A percentile compares a stretch with the other conserved stretches of the same genome.
These are phyloP conservation scores for Pseudozyma thailandica DNA, from an alignment of 1,284 basidiomycete species.

Conservation along the genomic window DNA sequence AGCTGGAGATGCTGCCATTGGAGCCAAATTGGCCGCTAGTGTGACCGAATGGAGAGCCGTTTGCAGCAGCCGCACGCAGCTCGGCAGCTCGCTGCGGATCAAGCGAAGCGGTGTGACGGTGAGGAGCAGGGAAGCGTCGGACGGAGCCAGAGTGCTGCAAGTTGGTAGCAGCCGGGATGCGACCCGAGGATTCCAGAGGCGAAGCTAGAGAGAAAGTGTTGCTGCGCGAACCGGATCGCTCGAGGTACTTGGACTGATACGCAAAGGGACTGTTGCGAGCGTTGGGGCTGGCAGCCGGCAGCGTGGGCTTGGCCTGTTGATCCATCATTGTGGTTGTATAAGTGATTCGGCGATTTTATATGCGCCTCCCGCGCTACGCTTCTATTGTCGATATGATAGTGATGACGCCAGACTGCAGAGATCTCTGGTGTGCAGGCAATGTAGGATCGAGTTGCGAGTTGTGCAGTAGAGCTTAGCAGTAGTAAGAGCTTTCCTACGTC, in stretches of 20 bases:
- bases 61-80: conserved; percentile 29
- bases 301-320: conserved; percentile 39
- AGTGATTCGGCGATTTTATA: too few relatives aligned
- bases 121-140: conserved; percentile 54
- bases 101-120: conserved; percentile 58
- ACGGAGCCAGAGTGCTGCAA: conserved; percentile 50
- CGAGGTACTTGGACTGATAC: conserved; percentile 62
- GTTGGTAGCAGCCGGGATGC: conserved; percentile 18
- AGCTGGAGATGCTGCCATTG: conserved; percentile 31
- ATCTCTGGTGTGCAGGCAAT: too few relatives aligned
- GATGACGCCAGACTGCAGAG: too few relatives aligned
- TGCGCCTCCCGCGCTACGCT: too few relatives aligned
- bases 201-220: conserved; percentile 55
- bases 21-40: conserved; percentile 32
- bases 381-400: too few relatives aligned
- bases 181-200: conserved; percentile 12
- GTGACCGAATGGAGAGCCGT: conserved; percentile 12
- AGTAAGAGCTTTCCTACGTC: too few relatives aligned
- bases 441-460: too few relatives aligned
- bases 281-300: conserved; percentile 50
- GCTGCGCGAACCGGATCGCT: conserved; percentile 57
- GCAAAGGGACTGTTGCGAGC: conserved; percentile 58
- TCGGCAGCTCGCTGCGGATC: conserved; percentile 51
- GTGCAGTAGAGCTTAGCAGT: too few relatives aligned
- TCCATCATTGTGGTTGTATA: conserved; percentile 35